A percentile compares a stretch with the other conserved stretches of the same genome.
Evolutionary conservation across 2,329 filamentous ascomycete species (phyloP).

Genomic region (Phaeosphaeriaceae sp.): DNA sequence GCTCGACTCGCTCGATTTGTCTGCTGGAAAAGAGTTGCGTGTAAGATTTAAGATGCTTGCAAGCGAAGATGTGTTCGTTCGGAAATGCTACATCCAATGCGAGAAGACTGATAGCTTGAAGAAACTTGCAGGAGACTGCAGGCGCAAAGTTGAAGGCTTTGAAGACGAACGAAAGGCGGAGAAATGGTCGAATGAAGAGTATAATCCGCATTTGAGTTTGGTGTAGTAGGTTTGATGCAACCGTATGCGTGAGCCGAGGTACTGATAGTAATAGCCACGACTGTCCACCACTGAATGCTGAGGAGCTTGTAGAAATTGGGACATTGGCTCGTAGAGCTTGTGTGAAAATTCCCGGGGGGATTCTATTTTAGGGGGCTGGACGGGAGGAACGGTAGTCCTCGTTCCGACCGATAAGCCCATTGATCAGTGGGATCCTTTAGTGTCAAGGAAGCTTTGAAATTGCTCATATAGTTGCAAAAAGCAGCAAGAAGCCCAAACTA

Average conservation of each 20-base stretch:
- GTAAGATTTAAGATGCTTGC: conserved; percentile 40
- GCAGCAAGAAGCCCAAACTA: too few relatives aligned
- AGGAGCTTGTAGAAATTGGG: conserved; percentile 29
- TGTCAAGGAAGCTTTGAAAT: conserved; percentile 33
- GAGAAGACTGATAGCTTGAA: conserved; percentile 34
- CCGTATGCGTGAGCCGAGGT: not conserved
- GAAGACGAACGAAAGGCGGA: conserved; percentile 28
- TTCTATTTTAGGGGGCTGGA: conserved; percentile 33
- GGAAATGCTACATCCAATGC: conserved; percentile 49
- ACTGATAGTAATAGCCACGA: conserved; percentile 27
- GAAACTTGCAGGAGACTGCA: conserved; percentile 35
- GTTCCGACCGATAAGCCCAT: conserved; percentile 49
- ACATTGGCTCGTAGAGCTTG: conserved; percentile 29
- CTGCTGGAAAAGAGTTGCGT: conserved; percentile 16
- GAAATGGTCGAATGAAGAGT: conserved; percentile 42
- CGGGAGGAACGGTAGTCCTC: conserved; percentile 48
- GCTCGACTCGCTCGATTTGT: conserved; percentile 43
- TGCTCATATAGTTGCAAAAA: not conserved
- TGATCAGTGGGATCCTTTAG: conserved; percentile 46
- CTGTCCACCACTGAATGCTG: conserved; percentile 27
- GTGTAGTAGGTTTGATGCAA: conserved; percentile 46
- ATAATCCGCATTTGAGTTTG: conserved; percentile 50
- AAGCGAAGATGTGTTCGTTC: conserved; percentile 47
- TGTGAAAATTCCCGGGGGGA: conserved; percentile 30
- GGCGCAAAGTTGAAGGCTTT: conserved; percentile 33